These are phyloP conservation scores for Collybia sordida DNA, from an alignment of 768 basidiomycete species.

Conservation along the genomic window DNA sequence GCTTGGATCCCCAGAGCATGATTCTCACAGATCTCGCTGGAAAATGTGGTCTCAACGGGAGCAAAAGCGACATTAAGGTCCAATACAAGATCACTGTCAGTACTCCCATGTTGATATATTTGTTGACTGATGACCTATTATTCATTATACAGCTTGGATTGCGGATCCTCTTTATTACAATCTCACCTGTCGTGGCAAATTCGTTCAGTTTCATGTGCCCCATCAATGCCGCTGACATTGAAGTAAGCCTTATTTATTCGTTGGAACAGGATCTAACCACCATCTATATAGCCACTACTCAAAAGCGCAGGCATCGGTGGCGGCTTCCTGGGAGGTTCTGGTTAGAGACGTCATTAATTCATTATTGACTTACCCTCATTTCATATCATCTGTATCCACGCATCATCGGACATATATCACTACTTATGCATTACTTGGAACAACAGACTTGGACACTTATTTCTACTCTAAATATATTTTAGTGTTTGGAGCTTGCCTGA, in stretches of 20 bases:
- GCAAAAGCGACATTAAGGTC: constrained; percentile 51
- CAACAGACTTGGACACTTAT: not conserved
- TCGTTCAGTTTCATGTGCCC: constrained; percentile 67
- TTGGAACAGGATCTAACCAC: not conserved
- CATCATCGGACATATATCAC: not conserved
- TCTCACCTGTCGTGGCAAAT: constrained; percentile 67
- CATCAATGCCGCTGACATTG: constrained; percentile 31
- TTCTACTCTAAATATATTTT: not conserved
- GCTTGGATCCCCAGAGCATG: constrained; percentile 46
- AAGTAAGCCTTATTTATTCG: constrained; percentile 18
- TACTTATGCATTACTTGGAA: not conserved
- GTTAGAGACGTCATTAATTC: not conserved
- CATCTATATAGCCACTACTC: constrained; percentile 8
- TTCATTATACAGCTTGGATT: constrained; percentile 52
- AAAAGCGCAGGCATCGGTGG: constrained; percentile 9
- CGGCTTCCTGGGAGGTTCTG: not conserved
- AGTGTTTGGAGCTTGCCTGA: not conserved
- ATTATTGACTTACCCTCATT: not conserved
- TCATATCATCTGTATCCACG: too few species aligned
- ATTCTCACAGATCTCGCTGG: constrained; percentile 62
- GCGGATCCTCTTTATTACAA: constrained; percentile 59
- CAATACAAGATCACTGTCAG: constrained; percentile 67
- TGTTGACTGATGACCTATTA: not conserved
- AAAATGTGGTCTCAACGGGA: constrained; percentile 57
- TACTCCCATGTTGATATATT: constrained; percentile 3